phyloP scores from a whole-genome alignment of 768 basidiomycete genomes.

The Cystofilobasidium capitatum region DNA sequence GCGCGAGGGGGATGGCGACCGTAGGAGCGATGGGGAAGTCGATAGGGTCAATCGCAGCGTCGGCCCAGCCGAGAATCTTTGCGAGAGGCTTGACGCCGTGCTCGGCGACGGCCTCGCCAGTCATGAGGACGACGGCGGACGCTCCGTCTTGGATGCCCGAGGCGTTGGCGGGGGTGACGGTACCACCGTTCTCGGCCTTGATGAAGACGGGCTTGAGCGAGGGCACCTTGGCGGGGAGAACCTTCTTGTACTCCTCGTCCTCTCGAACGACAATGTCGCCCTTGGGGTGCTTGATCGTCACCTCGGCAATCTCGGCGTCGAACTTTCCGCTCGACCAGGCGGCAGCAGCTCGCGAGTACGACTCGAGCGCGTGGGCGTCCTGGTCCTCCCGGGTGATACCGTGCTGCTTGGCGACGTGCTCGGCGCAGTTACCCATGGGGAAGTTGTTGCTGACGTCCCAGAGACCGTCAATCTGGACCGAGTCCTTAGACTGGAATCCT shows the following conservation, averaged over 20 bases:
- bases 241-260: conserved; percentile 97
- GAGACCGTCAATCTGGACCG: conserved; percentile 83
- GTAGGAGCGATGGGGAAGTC: conserved; percentile 96
- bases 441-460: conserved; percentile 97
- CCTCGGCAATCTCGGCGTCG: conserved; percentile 75
- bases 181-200: conserved; percentile 51
- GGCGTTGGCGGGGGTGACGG: conserved; percentile 93
- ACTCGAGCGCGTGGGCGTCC: conserved; percentile 86
- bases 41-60: conserved; percentile 90
- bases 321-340: conserved; percentile 84
- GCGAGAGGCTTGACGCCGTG: conserved; percentile 88
- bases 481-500: conserved; percentile 76
- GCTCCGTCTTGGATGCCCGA: conserved; percentile 93
- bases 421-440: conserved; percentile 96
- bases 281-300: conserved; percentile 70
- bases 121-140: conserved; percentile 88
- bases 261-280: conserved; percentile 72
- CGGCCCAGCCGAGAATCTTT: conserved; percentile 87
- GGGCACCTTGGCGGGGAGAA: conserved; percentile 88
- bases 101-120: conserved; percentile 81
- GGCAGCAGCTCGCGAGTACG: conserved; percentile 82
- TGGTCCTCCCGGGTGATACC: conserved; percentile 74
- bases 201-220: conserved; percentile 81
- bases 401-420: conserved; percentile 70
- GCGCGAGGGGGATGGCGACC: conserved; percentile 74